These are phyloP conservation scores for Hirsutella rhossiliensis DNA, from an alignment of 2,329 filamentous ascomycete species.

Conservation along the genomic window DNA sequence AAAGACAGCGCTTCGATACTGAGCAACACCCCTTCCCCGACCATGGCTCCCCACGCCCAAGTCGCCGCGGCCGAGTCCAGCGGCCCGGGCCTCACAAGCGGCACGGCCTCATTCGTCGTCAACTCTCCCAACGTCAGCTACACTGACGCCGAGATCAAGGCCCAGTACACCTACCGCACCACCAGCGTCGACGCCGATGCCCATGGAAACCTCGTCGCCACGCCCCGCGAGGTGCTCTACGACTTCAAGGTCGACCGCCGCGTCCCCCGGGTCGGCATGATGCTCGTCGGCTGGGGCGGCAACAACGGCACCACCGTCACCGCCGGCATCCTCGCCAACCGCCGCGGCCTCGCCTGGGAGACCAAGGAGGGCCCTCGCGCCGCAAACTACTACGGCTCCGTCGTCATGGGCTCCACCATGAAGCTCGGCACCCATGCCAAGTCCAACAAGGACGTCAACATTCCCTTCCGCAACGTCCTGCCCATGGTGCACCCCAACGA, in stretches of 20 bases:
- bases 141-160: constrained; percentile 76
- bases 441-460: constrained; percentile 83
- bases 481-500: constrained; percentile 98
- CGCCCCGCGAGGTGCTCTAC: constrained; percentile 80
- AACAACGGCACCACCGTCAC: constrained; percentile 98
- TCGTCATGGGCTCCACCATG: constrained; percentile 94
- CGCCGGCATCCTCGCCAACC: constrained; percentile 93
- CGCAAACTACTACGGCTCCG: constrained; percentile 96
- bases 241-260: constrained; percentile 96
- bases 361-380: constrained; percentile 77
- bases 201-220: constrained; percentile 69
- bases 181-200: constrained; percentile 63
- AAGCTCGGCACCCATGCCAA: constrained; percentile 84
- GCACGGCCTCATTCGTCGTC: constrained; percentile 67
- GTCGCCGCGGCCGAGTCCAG: constrained; percentile 42
- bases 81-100: constrained; percentile 7
- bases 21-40: constrained; percentile 3
- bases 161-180: constrained; percentile 94
- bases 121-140: constrained; percentile 88
- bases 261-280: constrained; percentile 86
- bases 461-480: constrained; percentile 87
- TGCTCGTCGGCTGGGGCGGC: constrained; percentile 95
- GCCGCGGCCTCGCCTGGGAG: constrained; percentile 75
- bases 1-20: constrained; percentile 20
- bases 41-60: constrained; percentile 90